Evolutionary conservation across 345 rosid species (phyloP).

Genomic region (Pistacia vera): DNA sequence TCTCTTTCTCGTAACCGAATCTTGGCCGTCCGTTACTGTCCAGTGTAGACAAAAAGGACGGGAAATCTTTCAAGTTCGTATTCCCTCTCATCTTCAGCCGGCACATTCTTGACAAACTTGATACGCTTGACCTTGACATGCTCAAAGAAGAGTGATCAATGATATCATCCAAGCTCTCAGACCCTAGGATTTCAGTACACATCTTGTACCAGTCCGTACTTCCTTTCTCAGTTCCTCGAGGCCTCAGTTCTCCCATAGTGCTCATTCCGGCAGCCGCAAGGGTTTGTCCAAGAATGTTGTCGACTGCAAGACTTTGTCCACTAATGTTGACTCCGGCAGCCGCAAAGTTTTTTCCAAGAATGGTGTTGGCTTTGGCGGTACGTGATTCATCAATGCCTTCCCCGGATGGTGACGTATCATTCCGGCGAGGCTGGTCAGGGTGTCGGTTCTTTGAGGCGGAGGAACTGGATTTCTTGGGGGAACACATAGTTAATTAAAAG

Average conservation of each 20-base stretch:
- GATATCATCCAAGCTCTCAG: conserved; percentile 7
- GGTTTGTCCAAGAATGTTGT: neutral
- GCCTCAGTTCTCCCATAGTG: neutral
- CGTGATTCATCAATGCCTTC: neutral
- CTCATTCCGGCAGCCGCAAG: neutral
- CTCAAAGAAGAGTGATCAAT: too few relatives aligned
- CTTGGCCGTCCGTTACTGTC: conserved; percentile 43
- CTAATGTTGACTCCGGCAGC: neutral
- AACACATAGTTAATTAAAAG: neutral
- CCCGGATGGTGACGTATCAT: neutral
- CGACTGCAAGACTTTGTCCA: neutral
- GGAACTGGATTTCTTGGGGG: neutral
- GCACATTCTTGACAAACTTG: neutral
- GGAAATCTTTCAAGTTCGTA: conserved; percentile 24
- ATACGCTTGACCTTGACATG: neutral
- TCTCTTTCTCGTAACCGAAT: conserved; percentile 32
- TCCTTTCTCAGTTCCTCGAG: neutral
- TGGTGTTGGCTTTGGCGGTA: neutral
- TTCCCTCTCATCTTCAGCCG: conserved; percentile 13
- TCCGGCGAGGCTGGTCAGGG: neutral
- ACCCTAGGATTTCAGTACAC: conserved; percentile 20
- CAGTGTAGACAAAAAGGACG: conserved; percentile 40
- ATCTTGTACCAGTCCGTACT: neutral
- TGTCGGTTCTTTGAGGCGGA: neutral
- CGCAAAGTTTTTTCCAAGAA: neutral